These are phyloP conservation scores for Penicillium daleae DNA, from an alignment of 495 filamentous ascomycete species.

Conservation along the genomic window DNA sequence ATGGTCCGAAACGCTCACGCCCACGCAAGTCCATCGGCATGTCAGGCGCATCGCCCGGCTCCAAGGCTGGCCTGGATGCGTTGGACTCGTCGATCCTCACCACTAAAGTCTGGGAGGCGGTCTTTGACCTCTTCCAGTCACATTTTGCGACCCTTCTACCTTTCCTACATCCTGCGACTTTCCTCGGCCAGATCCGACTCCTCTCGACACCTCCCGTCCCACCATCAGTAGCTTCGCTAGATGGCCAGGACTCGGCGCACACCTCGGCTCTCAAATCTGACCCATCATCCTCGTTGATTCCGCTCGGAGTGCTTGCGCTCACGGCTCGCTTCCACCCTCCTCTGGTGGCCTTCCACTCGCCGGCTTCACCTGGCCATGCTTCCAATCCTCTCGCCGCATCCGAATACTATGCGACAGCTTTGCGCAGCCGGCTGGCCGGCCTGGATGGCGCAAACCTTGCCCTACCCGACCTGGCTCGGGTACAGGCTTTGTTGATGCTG, in stretches of 20 bases:
- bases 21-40: slow-evolving; percentile 53
- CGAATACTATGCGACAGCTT: slow-evolving; percentile 76
- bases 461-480: slow-evolving; percentile 64
- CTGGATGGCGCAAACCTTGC: slow-evolving; percentile 57
- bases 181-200: slow-evolving; percentile 61
- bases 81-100: slow-evolving; percentile 60
- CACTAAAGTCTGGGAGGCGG: slow-evolving; percentile 67
- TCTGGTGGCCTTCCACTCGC: slow-evolving; percentile 67
- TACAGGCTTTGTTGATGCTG: slow-evolving; percentile 81
- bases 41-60: slow-evolving; percentile 38
- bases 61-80: slow-evolving; percentile 42
- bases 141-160: slow-evolving; percentile 83
- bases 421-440: slow-evolving; percentile 66
- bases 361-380: slow-evolving; percentile 45
- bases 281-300: slow-evolving; percentile 61
- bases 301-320: slow-evolving; percentile 77
- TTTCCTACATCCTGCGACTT: slow-evolving; percentile 79
- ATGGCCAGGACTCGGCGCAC: slow-evolving; percentile 34
- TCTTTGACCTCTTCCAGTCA: slow-evolving; percentile 80
- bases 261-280: slow-evolving; percentile 44
- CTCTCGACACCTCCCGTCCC: slow-evolving; percentile 38
- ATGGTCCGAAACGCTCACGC: slow-evolving; percentile 62
- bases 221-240: slow-evolving; percentile 21
- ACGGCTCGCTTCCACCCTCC: slow-evolving; percentile 77
- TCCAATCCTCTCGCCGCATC: slow-evolving; percentile 70